Conservation (phyloP, 2,329 filamentous ascomycete species). For the Penicillium occitanis region DNA sequence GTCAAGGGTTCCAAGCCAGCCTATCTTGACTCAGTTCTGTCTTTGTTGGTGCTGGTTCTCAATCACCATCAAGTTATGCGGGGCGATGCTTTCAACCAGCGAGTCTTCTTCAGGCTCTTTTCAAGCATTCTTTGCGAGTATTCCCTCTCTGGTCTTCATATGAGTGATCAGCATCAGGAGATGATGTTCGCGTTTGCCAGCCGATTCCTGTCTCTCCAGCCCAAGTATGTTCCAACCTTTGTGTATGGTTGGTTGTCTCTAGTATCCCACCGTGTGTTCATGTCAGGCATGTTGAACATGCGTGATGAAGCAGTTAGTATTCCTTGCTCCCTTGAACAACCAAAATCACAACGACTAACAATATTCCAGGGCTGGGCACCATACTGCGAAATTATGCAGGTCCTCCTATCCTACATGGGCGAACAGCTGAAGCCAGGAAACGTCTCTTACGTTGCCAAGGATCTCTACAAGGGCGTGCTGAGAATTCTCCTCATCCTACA, state of each 20-base stretch:
- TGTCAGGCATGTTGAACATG: conserved; percentile 72
- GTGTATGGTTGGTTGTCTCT: conserved; percentile 81
- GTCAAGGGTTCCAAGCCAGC: conserved; percentile 63
- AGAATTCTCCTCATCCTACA: conserved; percentile 83
- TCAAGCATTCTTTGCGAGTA: conserved; percentile 79
- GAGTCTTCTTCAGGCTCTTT: conserved; percentile 87
- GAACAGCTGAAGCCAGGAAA: conserved; percentile 75
- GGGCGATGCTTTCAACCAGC: conserved; percentile 79
- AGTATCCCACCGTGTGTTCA: conserved; percentile 79
- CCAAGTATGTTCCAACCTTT: conserved; percentile 76
- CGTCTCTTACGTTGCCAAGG: conserved; percentile 68
- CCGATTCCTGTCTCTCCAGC: conserved; percentile 71
- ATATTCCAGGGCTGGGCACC: conserved; percentile 65
- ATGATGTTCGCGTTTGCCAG: conserved; percentile 71
- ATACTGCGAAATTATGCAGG: conserved; percentile 71
- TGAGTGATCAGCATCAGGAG: conserved; percentile 63
- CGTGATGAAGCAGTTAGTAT: conserved; percentile 54
- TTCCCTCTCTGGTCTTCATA: conserved; percentile 57
- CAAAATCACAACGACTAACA: conserved; percentile 15
- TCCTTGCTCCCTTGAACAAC: neutral
- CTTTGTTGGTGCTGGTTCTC: conserved; percentile 75
- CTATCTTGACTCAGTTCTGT: conserved; percentile 75
- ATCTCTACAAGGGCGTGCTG: conserved; percentile 79
- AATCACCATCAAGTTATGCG: conserved; percentile 81
- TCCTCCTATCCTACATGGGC: conserved; percentile 70